These are phyloP conservation scores for Xanthoconium separans DNA, from an alignment of 1,284 basidiomycete genomes.

Conservation along the genomic window DNA sequence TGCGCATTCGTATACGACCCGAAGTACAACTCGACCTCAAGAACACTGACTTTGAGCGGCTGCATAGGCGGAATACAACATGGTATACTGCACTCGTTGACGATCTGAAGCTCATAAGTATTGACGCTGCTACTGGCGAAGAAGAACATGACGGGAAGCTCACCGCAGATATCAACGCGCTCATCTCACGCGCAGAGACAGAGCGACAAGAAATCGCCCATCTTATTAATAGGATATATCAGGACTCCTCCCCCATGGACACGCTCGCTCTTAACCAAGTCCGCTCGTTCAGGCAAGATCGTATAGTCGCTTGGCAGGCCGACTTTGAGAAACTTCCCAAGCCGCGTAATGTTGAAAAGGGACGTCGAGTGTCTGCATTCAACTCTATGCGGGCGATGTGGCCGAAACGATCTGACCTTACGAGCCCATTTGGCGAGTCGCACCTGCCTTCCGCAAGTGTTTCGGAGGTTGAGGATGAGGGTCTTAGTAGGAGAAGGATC, in stretches of 20 bases:
- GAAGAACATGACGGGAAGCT: constrained; percentile 64
- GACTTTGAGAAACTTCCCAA: constrained; percentile 80
- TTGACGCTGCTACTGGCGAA: constrained; percentile 76
- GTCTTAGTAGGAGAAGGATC: constrained; percentile 40
- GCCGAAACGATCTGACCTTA: constrained; percentile 56
- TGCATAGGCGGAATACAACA: constrained; percentile 69
- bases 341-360: constrained; percentile 51
- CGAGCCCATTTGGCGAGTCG: constrained; percentile 50
- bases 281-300: constrained; percentile 86
- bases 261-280: constrained; percentile 89
- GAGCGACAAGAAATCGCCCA: constrained; percentile 77
- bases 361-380: constrained; percentile 60
- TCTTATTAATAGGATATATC: constrained; percentile 80
- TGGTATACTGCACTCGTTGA: constrained; percentile 75
- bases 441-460: constrained; percentile 64
- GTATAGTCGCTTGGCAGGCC: constrained; percentile 94
- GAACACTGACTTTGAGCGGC: constrained; percentile 82
- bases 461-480: constrained; percentile 76
- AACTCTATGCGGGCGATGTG: constrained; percentile 68
- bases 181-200: constrained; percentile 70
- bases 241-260: constrained; percentile 77
- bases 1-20: constrained; percentile 79
- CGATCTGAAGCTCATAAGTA: constrained; percentile 70
- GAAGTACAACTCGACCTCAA: constrained; percentile 88
- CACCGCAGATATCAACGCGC: constrained; percentile 57